Percentiles rank a stretch among this genome's conserved stretches.
These are phyloP conservation scores for Globisporangium nagaii DNA, from an alignment of 352 stramenopile species.

Conservation along the genomic window DNA sequence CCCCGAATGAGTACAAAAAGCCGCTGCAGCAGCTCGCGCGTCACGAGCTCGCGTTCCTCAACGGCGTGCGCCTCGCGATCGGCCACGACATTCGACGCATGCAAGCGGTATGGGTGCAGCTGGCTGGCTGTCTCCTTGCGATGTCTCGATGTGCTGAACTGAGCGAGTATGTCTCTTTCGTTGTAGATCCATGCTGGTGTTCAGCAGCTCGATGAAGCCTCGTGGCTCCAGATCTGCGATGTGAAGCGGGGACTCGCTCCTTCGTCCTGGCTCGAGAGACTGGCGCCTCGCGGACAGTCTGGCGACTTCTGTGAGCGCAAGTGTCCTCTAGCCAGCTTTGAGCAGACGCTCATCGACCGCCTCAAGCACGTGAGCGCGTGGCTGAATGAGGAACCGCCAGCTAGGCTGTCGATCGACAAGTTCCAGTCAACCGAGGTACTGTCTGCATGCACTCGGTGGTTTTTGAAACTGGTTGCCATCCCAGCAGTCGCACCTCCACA, in stretches of 20 bases:
- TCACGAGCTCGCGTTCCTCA: conserved; percentile 15
- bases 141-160: background rate
- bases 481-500: too few species aligned
- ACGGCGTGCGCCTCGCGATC: conserved; percentile 12
- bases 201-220: conserved; percentile 1
- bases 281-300: background rate
- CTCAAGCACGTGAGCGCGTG: conserved; percentile 28
- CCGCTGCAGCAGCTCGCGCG: conserved; percentile 20
- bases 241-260: background rate
- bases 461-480: too few species aligned
- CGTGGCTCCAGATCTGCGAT: conserved; percentile 6
- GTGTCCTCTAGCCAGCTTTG: conserved; percentile 27
- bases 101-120: conserved; percentile 14
- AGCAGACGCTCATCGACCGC: conserved; percentile 23
- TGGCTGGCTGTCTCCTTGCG: background rate
- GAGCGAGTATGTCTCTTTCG: background rate
- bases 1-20: conserved; percentile 14
- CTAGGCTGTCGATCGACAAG: conserved; percentile 28
- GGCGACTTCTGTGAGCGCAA: background rate
- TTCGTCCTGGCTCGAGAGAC: background rate
- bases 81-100: conserved; percentile 18
- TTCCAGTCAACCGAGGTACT: conserved; percentile 28
- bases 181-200: conserved; percentile 7
- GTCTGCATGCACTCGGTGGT: background rate
- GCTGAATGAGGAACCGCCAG: conserved; percentile 14